phyloP scores from a whole-genome alignment of 805 yeast species.

The Zygosaccharomyces siamensis region DNA sequence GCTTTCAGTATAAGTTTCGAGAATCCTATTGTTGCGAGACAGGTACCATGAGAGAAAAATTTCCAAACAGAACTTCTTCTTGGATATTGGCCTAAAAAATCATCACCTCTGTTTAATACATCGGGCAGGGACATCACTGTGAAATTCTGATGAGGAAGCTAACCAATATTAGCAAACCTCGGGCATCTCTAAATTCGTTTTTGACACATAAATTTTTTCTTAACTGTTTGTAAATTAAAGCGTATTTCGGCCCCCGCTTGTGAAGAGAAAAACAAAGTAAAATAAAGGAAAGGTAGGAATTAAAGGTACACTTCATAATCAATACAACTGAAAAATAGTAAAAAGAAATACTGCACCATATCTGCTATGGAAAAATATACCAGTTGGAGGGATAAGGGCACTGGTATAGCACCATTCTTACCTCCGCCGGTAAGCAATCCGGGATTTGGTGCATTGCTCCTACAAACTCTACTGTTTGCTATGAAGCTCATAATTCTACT shows the following conservation, averaged over 20 bases:
- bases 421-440: conserved; percentile 40
- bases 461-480: conserved; percentile 9
- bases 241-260: neutral
- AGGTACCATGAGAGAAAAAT: conserved; percentile 59
- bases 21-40: conserved; percentile 57
- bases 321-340: too few species aligned
- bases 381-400: conserved; percentile 80
- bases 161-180: neutral
- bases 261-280: neutral
- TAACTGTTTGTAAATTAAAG: neutral
- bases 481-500: conserved; percentile 17
- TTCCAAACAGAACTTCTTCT: conserved; percentile 59
- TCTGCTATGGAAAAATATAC: conserved; percentile 72
- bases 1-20: conserved; percentile 58
- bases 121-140: conserved; percentile 58
- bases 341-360: too few species aligned
- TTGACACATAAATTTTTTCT: neutral
- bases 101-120: conserved; percentile 69
- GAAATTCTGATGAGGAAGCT: neutral
- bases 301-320: neutral
- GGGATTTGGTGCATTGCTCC: conserved; percentile 8
- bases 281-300: conserved; percentile 4
- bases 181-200: neutral
- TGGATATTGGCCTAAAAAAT: conserved; percentile 60
- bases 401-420: conserved; percentile 89